Conservation (phyloP, 2,329 filamentous ascomycete species). For the Trichoderma sp. region DNA sequence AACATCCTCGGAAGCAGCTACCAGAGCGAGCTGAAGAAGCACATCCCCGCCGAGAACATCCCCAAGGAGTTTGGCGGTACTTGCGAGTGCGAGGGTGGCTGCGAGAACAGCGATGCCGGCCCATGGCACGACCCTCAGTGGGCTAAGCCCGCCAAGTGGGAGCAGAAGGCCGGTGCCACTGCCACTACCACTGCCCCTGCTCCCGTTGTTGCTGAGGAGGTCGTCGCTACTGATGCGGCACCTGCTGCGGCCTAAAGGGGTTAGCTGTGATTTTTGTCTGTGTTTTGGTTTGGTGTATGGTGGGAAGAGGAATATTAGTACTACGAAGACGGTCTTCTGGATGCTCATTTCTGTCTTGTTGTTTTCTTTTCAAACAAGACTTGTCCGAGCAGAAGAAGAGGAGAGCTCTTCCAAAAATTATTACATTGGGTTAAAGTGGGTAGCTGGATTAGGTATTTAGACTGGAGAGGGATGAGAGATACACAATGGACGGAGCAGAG, state of each 20-base stretch:
- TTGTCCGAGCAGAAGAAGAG: constrained; percentile 6
- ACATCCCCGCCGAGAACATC: constrained; percentile 88
- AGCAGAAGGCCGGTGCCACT: constrained; percentile 46
- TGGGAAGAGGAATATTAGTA: neutral
- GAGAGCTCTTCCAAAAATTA: neutral
- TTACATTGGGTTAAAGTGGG: constrained; percentile 14
- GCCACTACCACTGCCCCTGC: constrained; percentile 28
- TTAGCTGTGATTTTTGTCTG: constrained; percentile 17
- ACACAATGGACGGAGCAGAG: constrained; percentile 11
- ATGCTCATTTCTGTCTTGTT: constrained; percentile 21
- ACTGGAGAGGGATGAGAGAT: constrained; percentile 1
- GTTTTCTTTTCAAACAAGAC: neutral
- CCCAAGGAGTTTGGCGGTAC: constrained; percentile 81
- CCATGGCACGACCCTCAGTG: constrained; percentile 80
- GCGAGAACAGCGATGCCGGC: constrained; percentile 82
- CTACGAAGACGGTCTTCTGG: constrained; percentile 6
- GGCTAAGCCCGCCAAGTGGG: constrained; percentile 66
- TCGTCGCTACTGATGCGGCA: constrained; percentile 39
- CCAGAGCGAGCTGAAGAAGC: constrained; percentile 78
- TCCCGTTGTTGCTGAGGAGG: constrained; percentile 32
- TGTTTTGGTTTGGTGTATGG: constrained; percentile 5
- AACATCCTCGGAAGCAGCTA: constrained; percentile 82
- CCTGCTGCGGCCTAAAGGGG: constrained; percentile 38
- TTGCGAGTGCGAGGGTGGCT: constrained; percentile 82
- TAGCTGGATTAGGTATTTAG: constrained; percentile 3